Evolutionary conservation across 768 basidiomycete species (phyloP), one percentile per base, ranked within the genome.

Genomic region (Leccinum broughii): DNA sequence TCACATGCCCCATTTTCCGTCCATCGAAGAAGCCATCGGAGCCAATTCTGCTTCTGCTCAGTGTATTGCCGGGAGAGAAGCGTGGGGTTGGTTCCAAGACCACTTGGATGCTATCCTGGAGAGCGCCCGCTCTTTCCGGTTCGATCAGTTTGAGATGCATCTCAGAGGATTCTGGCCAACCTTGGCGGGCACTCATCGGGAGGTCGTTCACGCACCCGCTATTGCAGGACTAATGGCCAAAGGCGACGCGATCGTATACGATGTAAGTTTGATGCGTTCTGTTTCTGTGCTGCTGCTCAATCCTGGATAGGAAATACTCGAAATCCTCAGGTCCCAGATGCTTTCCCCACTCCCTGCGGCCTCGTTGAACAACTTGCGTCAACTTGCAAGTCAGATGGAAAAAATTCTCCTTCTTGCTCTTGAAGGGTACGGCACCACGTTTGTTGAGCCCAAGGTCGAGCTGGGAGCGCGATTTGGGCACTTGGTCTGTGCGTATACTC

Each of bases 11-110:
- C 85, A 88, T 65, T 95, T 94, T 76, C 93, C 93, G 3, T 86
- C 85, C 51, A 90, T 94, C 63, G 92, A 92, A 62, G 92, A 94
- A 75, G 91, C 91, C 22, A 83, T 93, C 41, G 88, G 87, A 52
- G 80, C 84, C 28, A 87, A 80, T 67, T 88, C 89, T 11, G 83
- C 87, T n/a, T 84, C 90, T 51, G 79, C 90, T 30, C 88, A 93
- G 66, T 84, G 86, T 57, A 81, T 92, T 22, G 87, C 88, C 61
- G 93, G 90, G 30, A 85, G 90, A 65, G 91, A 92, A 73, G 90
- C 93, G 6, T 96, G 94, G 94, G 83, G 80, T 32, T 92, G 91
- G 88, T 96, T 96, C 80, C 89, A 91, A 73, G 89, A 93, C 59
- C 94, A 96, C 77, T 80, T 94, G 62, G 92, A 95, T 74, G 79